phyloP scores from a whole-genome alignment of 306 rosid genomes.

The Argentina anserina region DNA sequence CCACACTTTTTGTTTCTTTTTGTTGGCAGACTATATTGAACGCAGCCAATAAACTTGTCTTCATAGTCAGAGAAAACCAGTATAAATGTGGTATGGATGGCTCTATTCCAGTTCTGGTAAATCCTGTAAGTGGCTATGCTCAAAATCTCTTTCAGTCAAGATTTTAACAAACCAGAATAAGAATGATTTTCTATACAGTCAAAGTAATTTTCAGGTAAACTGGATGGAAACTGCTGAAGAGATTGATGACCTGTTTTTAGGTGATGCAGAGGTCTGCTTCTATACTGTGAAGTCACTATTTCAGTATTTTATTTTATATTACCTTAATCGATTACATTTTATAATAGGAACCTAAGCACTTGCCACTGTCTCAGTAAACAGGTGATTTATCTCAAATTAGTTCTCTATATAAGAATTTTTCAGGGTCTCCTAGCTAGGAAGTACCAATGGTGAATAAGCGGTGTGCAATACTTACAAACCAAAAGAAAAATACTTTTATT shows the following conservation, averaged over 20 bases:
- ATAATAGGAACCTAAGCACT: neutral
- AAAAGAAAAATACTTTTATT: neutral
- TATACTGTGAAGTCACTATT: conserved; percentile 2
- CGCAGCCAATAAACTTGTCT: conserved; percentile 53
- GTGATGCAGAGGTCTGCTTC: conserved; percentile 77
- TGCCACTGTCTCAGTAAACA: neutral
- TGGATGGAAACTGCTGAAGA: conserved; percentile 84
- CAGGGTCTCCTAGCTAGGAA: neutral
- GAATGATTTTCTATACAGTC: conserved; percentile 13
- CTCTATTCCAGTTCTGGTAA: conserved; percentile 77
- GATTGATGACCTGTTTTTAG: conserved; percentile 79
- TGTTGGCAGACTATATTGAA: conserved; percentile 59
- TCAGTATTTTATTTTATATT: neutral
- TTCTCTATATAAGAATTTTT: neutral
- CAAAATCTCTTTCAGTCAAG: conserved; percentile 14
- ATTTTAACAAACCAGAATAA: conserved; percentile 3
- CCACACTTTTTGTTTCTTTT: neutral
- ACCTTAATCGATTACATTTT: neutral
- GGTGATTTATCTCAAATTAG: neutral
- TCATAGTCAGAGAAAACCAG: conserved; percentile 65
- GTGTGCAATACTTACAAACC: neutral
- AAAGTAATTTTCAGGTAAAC: conserved; percentile 53
- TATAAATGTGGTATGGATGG: conserved; percentile 73
- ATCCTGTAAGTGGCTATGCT: conserved; percentile 61
- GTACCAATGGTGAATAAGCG: neutral